Base-by-base conservation (phyloP, 139 green algal species). In the Micromonas pusilla region DNA sequence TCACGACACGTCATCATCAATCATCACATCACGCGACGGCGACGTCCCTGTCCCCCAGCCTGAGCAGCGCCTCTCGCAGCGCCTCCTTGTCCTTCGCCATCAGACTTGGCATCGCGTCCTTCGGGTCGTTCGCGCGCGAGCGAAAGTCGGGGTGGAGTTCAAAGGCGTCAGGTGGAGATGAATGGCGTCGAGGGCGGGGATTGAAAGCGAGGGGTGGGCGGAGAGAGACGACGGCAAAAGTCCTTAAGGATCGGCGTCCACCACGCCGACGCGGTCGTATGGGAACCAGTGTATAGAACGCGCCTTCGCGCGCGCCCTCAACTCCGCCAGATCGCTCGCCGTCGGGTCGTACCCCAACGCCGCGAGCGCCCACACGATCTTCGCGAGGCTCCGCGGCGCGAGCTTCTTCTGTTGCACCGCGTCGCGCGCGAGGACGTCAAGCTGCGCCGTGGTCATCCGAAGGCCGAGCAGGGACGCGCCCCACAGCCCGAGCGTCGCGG, bases 311-410 rank as follows among this genome's bases (percentile, higher is more conserved):
- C n/a, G n/a, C n/a, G n/a, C 13, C 65, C 19, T 39, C 30, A 72
- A 45, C 26, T 32, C 53, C 2, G 68, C 68, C 37, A 75, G 30
- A 26, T 75, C 68, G 0, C 30, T 32, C 25, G 37, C 34, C 9
- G 68, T 75, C 2, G 68, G 68, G 2, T 75, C 68, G 68, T 75
- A 75, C 33, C 37, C 36, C 38, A 75, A 75, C 25, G 68, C 38
- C 25, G 68, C 37, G 25, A 75, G 38, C 3, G 68, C 36, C 68
- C 68, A 75, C 3, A 75, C 38, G 68, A 38, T 62, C 37, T 75
- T 75, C 1, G 37, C 68, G 37, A 75, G 38, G 1, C 34, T 31
- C 20, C 30, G 28, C 30, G 68, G 68, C 28, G 28, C 28, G 28
- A 70, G 31, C 2, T 38, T 62, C n/a, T 53, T n/a, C 9, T 60